Conservation (phyloP, 2,329 filamentous ascomycete genomes). For the Pyricularia sp. region DNA sequence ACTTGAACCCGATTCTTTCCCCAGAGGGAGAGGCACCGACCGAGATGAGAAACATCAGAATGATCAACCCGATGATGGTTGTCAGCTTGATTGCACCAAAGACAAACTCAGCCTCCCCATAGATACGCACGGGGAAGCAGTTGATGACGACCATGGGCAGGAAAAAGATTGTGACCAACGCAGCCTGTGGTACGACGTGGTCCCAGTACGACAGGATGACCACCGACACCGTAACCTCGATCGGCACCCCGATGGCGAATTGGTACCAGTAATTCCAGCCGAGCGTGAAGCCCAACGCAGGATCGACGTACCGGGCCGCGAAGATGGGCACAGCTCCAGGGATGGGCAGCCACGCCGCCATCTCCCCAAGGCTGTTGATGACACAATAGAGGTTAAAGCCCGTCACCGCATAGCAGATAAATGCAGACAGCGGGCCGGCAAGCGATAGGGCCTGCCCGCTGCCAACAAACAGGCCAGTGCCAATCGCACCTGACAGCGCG, state of each 20-base stretch:
- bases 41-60: constrained; percentile 39
- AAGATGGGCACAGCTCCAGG: constrained; percentile 43
- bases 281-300: constrained; percentile 36
- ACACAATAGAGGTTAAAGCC: constrained; percentile 33
- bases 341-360: constrained; percentile 53
- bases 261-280: constrained; percentile 44
- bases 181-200: constrained; percentile 40
- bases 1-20: constrained; percentile 34
- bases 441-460: constrained; percentile 30
- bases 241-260: constrained; percentile 34
- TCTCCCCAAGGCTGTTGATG: constrained; percentile 38
- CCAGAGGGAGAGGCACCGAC: constrained; percentile 33
- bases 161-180: constrained; percentile 6
- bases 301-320: constrained; percentile 36
- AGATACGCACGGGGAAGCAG: constrained; percentile 8
- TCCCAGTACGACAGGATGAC: constrained; percentile 55
- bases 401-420: constrained; percentile 31
- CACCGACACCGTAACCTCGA: constrained; percentile 48
- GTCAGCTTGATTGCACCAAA: constrained; percentile 29
- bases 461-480: constrained; percentile 38
- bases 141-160: constrained; percentile 4
- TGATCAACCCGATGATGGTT: constrained; percentile 37
- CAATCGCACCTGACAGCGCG: constrained; percentile 37
- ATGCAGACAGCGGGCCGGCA: constrained; percentile 32
- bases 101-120: constrained; percentile 11